phyloP scores from a whole-genome alignment of 257 asterid genomes.

The Nicotiana knightiana region DNA sequence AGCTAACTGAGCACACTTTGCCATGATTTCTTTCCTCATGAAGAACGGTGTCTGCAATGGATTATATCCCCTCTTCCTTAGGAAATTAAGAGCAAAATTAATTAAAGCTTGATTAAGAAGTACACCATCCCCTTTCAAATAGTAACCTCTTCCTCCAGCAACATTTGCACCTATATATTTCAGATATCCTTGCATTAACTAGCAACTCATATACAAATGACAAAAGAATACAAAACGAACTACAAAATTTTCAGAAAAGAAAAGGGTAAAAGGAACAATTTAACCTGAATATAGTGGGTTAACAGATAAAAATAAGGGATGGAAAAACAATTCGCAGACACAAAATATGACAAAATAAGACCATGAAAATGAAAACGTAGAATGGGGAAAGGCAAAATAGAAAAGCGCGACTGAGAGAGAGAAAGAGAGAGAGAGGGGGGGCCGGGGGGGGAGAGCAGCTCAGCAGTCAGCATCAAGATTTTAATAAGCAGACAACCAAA shows the following conservation, averaged over 20 bases:
- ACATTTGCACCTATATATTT: slow-evolving; percentile 58
- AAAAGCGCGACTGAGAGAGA: background rate
- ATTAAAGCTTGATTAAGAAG: slow-evolving; percentile 79
- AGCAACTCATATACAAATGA: background rate
- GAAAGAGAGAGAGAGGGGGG: background rate
- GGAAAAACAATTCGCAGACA: background rate
- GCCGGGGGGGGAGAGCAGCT: background rate
- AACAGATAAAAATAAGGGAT: background rate
- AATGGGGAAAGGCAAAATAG: background rate
- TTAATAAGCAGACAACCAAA: background rate
- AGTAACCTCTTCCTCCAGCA: slow-evolving; percentile 91
- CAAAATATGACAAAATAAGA: background rate
- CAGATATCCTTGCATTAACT: slow-evolving; percentile 7
- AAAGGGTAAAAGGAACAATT: background rate
- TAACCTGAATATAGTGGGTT: background rate
- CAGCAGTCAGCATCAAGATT: background rate
- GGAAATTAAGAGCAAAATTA: slow-evolving; percentile 62
- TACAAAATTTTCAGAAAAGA: background rate
- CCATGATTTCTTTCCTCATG: slow-evolving; percentile 92
- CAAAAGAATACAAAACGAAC: background rate
- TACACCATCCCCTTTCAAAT: slow-evolving; percentile 78
- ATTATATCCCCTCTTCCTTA: slow-evolving; percentile 55
- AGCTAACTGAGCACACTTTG: slow-evolving; percentile 86
- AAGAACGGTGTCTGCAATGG: slow-evolving; percentile 79
- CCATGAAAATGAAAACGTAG: background rate